Evolutionary conservation across 805 yeast species (phyloP).

Genomic region (Candida sphagnicola): DNA sequence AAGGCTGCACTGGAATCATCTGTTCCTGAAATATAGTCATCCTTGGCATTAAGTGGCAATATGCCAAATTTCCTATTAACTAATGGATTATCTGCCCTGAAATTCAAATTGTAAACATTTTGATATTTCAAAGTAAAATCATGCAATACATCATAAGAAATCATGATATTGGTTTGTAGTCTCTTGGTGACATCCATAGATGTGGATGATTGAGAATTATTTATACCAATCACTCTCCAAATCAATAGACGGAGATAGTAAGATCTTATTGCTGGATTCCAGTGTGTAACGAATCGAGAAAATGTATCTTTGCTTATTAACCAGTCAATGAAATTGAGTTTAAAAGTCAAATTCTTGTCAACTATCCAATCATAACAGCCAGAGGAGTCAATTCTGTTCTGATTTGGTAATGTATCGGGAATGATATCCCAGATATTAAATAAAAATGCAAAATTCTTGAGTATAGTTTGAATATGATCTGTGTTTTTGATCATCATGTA

Average conservation of each 20-base stretch:
- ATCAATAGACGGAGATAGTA: constrained; percentile 63
- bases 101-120: constrained; percentile 16
- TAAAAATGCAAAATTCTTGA: constrained; percentile 60
- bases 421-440: constrained; percentile 73
- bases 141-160: constrained; percentile 21
- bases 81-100: constrained; percentile 35
- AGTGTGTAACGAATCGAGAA: constrained; percentile 63
- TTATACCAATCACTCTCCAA: constrained; percentile 56
- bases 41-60: constrained; percentile 26
- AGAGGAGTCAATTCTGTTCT: constrained; percentile 4
- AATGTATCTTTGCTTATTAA: constrained; percentile 49
- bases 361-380: constrained; percentile 33
- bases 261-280: constrained; percentile 73
- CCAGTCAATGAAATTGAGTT: constrained; percentile 52
- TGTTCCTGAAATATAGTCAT: constrained; percentile 14
- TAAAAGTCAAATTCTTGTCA: constrained; percentile 35
- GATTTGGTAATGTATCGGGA: constrained; percentile 34
- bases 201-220: constrained; percentile 33
- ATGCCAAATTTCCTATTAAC: constrained; percentile 50
- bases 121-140: constrained; percentile 23
- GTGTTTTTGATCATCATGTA: constrained; percentile 55
- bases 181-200: constrained; percentile 25
- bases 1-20: constrained; percentile 7
- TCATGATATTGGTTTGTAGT: constrained; percentile 27
- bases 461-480: constrained; percentile 57